These are phyloP conservation scores for Tetrahymena thermophila DNA, from an alignment of 73 alveolate species.

Conservation along the genomic window DNA sequence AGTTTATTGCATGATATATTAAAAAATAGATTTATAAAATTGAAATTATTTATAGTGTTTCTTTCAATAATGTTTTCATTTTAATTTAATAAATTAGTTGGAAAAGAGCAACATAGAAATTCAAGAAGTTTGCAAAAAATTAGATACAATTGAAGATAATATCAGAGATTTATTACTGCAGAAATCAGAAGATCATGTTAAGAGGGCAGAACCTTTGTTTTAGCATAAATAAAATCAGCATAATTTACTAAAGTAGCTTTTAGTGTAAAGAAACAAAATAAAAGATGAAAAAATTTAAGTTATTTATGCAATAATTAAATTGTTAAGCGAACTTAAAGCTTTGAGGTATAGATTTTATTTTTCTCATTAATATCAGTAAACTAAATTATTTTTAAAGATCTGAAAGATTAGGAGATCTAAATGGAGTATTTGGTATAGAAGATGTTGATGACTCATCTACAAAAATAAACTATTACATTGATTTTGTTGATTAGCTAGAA, in stretches of 20 bases:
- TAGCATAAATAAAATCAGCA: conserved; percentile 19
- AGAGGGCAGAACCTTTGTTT: conserved; percentile 42
- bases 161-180: conserved; percentile 15
- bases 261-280: conserved; percentile 26
- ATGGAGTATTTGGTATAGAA: background rate
- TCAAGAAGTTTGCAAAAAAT: conserved; percentile 18
- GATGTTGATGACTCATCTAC: conserved; percentile 7
- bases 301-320: conserved; percentile 26
- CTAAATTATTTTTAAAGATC: background rate
- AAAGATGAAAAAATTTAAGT: conserved; percentile 40
- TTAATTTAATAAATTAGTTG: background rate
- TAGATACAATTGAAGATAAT: conserved; percentile 33
- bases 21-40: background rate
- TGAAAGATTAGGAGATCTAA: background rate
- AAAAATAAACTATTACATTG: conserved; percentile 19
- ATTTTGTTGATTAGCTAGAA: conserved; percentile 31
- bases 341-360: conserved; percentile 2
- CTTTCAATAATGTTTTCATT: background rate
- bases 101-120: conserved; percentile 30
- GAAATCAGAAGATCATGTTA: conserved; percentile 30
- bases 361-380: background rate
- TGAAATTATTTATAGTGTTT: too few species aligned
- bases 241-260: conserved; percentile 5
- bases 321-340: conserved; percentile 10
- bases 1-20: background rate